Conservation (phyloP, 345 rosid genomes). For the Populus pruinosa region DNA sequence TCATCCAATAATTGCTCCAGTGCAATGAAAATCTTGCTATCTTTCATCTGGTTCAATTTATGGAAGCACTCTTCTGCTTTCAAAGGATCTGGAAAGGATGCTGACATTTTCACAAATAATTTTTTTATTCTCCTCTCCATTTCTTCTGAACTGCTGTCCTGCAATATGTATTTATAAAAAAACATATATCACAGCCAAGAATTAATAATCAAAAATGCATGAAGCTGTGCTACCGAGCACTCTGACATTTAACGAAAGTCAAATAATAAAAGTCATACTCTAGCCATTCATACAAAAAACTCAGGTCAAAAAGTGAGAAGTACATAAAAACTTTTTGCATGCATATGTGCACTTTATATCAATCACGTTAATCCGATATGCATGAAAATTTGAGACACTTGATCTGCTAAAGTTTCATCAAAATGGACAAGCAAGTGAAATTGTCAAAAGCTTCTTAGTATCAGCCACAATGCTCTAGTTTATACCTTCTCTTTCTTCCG, state of each 20-base stretch:
- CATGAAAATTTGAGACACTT: background rate
- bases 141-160: slow-evolving; percentile 57
- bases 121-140: slow-evolving; percentile 38
- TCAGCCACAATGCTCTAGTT: background rate
- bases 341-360: background rate
- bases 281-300: background rate
- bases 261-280: background rate
- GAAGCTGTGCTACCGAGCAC: background rate
- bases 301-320: background rate
- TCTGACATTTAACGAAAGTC: background rate
- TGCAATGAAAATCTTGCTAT: slow-evolving; percentile 47
- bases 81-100: slow-evolving; percentile 66
- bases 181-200: slow-evolving; percentile 6
- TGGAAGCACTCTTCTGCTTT: slow-evolving; percentile 70
- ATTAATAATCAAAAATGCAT: background rate
- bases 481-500: slow-evolving; percentile 58
- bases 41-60: slow-evolving; percentile 62
- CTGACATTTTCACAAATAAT: slow-evolving; percentile 63
- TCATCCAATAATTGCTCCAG: slow-evolving; percentile 57
- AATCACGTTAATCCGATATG: background rate
- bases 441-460: background rate
- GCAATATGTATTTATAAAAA: slow-evolving; percentile 24
- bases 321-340: background rate
- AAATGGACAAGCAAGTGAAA: background rate
- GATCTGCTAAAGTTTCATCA: background rate